Percentiles rank a stretch among this genome's conserved stretches.
These are phyloP conservation scores for Talaromyces pinophilus DNA, from an alignment of 2,329 filamentous ascomycete genomes.

Conservation along the genomic window DNA sequence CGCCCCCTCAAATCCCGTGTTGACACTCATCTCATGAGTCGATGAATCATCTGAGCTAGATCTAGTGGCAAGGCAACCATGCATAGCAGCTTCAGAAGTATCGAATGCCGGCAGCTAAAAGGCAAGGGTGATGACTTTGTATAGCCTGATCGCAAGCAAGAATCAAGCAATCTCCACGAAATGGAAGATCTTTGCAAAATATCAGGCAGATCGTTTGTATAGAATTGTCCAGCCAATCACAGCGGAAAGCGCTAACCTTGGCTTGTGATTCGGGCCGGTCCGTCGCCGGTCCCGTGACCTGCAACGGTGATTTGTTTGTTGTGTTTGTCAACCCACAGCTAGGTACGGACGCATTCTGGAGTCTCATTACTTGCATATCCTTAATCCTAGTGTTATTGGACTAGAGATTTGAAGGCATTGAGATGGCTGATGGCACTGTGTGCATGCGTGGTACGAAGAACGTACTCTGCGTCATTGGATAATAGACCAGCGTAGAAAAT, in stretches of 20 bases:
- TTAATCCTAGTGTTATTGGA: neutral
- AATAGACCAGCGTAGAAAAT: neutral
- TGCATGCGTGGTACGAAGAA: neutral
- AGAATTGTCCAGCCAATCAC: neutral
- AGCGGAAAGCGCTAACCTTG: neutral
- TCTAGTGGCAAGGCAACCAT: neutral
- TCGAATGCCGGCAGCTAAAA: neutral
- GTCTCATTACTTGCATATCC: neutral
- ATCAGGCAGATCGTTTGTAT: neutral
- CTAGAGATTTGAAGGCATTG: neutral
- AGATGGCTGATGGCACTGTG: neutral
- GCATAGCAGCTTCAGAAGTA: neutral
- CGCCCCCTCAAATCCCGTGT: neutral
- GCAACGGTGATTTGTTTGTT: conserved; percentile 2
- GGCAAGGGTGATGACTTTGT: neutral
- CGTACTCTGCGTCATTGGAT: neutral
- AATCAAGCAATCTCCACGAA: neutral
- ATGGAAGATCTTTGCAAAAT: neutral
- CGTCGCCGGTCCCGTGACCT: conserved; percentile 20
- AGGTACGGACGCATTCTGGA: neutral
- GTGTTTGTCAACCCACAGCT: conserved; percentile 11
- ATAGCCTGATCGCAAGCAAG: neutral
- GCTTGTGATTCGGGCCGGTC: conserved; percentile 18
- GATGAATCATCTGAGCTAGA: neutral
- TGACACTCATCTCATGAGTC: neutral